Evolutionary conservation across 345 rosid genomes (phyloP).

Genomic region (Draba incana): DNA sequence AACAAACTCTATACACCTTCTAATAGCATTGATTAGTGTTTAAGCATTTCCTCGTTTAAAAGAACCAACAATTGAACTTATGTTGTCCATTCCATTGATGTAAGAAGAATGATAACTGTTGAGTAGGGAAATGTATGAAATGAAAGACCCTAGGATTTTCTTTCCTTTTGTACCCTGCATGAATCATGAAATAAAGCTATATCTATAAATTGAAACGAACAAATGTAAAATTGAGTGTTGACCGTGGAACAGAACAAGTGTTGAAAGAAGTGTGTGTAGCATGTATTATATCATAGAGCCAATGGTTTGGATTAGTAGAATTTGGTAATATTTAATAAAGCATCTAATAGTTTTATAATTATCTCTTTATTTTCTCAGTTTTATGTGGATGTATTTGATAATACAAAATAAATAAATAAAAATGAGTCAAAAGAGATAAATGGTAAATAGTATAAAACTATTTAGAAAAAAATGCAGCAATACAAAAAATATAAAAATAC

Average conservation of each 20-base stretch:
- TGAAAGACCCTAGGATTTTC: constrained; percentile 11
- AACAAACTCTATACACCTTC: too few relatives aligned
- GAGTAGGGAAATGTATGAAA: neutral
- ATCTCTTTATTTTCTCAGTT: too few relatives aligned
- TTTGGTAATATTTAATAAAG: constrained; percentile 18
- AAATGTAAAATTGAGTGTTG: constrained; percentile 32
- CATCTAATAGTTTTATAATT: neutral
- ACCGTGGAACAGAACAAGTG: constrained; percentile 37
- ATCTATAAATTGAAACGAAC: constrained; percentile 1
- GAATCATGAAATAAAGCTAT: neutral
- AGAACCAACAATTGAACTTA: neutral
- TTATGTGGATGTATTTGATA: too few relatives aligned
- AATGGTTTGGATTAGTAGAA: constrained; percentile 16
- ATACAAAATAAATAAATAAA: too few relatives aligned
- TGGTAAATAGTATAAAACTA: too few relatives aligned
- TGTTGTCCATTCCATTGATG: neutral
- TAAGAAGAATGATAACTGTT: neutral
- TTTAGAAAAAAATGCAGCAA: too few relatives aligned
- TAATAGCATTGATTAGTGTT: too few relatives aligned
- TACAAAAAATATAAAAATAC: too few relatives aligned
- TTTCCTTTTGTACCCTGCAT: neutral
- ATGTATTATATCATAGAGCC: constrained; percentile 37
- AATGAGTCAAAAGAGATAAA: too few relatives aligned
- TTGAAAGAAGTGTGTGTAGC: constrained; percentile 34
- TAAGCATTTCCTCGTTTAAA: too few relatives aligned